Evolutionary conservation across 805 yeast genomes (phyloP), one percentile per base, ranked within the genome.

Genomic region (Debaryomyces prosopidis): DNA sequence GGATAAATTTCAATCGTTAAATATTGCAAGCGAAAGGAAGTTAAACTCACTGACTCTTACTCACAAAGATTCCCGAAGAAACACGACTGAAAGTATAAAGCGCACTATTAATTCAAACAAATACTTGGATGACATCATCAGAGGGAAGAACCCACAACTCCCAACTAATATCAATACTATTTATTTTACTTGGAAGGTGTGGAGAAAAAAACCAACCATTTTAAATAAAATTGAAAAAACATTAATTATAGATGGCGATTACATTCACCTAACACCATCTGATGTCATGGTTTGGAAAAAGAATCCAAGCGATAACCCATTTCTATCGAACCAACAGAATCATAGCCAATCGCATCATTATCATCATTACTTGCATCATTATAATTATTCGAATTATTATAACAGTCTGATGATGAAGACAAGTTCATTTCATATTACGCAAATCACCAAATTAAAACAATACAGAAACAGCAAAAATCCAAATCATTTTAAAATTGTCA

Each of bases 191-290:
- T 92, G 90, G 79, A 84, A 81, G 14, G 96, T 92, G 0, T 88
- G 89, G 87, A 76, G 97, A 57, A 80, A 94, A 48, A 92, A 91
- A 55, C 91, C 90, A 17, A 84, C 95, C 0, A 83, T 92, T 52
- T 80, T 87, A 47, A 82, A 82, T 46, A 77, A 90, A 43, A 88
- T 88, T 49, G 96, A 90, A 55, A 81, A 94, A 55, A 80, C 90
- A 0, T 71, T 92, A 27, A 90, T 94, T 1, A 80, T 92, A 32
- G 98, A 92, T 64, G 98, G 97, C n/a, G 96, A 89, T 55, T 90
- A 89, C 57, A 81, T 92, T 11, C 92, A 91, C 57, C 79, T 92
- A 40, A 81, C 89, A 56, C 97, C 97, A 0, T 84, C 90, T 6
- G 89, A 87, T 54, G 92, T 88, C 47, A 75, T 81, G 78, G 53